phyloP scores from a whole-genome alignment of 257 asterid genomes.

The Solanum piurae region DNA sequence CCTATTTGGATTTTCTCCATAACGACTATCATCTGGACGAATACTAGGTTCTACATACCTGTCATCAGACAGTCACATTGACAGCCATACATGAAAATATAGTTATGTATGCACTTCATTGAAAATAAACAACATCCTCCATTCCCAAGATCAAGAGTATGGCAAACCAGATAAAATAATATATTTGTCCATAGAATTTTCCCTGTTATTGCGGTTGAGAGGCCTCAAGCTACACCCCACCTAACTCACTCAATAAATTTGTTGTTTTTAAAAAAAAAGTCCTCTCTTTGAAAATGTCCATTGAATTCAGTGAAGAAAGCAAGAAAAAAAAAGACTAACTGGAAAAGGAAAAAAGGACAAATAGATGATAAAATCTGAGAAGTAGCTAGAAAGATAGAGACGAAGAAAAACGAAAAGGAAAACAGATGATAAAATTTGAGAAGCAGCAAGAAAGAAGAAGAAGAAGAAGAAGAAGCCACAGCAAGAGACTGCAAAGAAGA shows the following conservation, averaged over 20 bases:
- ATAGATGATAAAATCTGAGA: not conserved
- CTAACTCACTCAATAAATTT: not conserved
- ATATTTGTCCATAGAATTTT: not conserved
- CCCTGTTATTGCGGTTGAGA: not conserved
- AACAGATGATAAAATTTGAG: not conserved
- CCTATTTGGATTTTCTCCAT: constrained; percentile 97
- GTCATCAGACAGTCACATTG: constrained; percentile 38
- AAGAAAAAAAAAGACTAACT: not conserved
- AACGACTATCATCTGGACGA: constrained; percentile 97
- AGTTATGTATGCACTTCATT: not conserved
- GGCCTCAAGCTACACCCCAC: not conserved
- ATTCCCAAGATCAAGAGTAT: not conserved
- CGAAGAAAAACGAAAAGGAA: not conserved
- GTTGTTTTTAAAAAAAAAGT: not conserved
- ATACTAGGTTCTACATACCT: constrained; percentile 97
- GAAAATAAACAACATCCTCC: not conserved
- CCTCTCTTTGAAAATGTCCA: not conserved
- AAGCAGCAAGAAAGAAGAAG: not conserved
- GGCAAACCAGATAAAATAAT: not conserved
- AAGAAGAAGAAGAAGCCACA: not conserved
- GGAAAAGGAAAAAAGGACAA: not conserved
- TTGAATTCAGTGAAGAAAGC: not conserved
- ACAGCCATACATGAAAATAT: not conserved
- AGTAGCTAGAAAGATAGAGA: not conserved
- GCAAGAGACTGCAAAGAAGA: not conserved